A percentile compares a stretch with the other conserved stretches of the same genome.
These are phyloP conservation scores for Penicillium paxilli DNA, from an alignment of 495 filamentous ascomycete species.

Conservation along the genomic window DNA sequence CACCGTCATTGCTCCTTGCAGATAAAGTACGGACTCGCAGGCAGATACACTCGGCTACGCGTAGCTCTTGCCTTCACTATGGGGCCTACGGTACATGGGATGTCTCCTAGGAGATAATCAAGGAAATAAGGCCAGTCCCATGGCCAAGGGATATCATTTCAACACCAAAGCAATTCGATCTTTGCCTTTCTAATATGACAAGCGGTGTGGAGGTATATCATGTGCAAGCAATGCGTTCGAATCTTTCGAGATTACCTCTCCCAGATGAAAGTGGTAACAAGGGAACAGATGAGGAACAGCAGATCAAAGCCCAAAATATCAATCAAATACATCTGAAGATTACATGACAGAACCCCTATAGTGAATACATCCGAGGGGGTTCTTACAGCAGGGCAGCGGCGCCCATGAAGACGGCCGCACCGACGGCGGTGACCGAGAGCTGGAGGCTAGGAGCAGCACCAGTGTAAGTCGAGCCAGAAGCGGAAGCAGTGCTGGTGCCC, in stretches of 20 bases:
- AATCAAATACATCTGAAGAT: constrained; percentile 15
- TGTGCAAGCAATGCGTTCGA: constrained; percentile 16
- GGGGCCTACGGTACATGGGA: background rate
- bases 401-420: constrained; percentile 39
- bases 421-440: constrained; percentile 36
- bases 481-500: constrained; percentile 6
- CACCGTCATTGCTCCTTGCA: background rate
- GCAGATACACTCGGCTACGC: background rate
- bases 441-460: constrained; percentile 25
- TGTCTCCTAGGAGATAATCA: background rate
- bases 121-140: background rate
- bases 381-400: constrained; percentile 39
- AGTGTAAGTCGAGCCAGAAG: constrained; percentile 16
- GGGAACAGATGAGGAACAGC: constrained; percentile 10
- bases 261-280: background rate
- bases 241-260: constrained; percentile 8
- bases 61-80: too few relatives aligned
- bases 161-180: constrained; percentile 15
- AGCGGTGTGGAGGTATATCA: constrained; percentile 11
- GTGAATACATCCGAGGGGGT: background rate
- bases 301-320: constrained; percentile 12
- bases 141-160: constrained; percentile 7
- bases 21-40: background rate
- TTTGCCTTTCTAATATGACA: constrained; percentile 14
- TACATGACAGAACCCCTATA: background rate